Base-by-base conservation (phyloP, 257 asterid species). In the Nicotiana sylvestris region DNA sequence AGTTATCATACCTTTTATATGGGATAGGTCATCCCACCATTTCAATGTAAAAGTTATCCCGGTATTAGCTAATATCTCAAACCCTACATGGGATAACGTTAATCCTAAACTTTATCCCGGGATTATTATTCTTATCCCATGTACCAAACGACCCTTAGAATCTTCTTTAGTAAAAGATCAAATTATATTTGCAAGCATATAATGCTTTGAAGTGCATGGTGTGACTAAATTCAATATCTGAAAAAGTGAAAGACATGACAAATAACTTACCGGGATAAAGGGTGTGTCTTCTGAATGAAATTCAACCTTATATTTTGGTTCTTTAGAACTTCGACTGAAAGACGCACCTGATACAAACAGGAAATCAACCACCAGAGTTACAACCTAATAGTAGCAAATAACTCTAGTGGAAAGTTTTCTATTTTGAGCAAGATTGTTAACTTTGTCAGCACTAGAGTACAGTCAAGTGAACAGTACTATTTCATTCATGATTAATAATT, bases 281-380 rank as follows among this genome's bases (percentile, higher is more conserved):
- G 97, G 94, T 15, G 96, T 87, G 58, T 94, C 97, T 88, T 91
- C 96, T 60, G 91, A 74, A 89, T 94, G 98, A 83, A 93, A 96
- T 84, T 96, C 96, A 32, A 96, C 92, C 77, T 84, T 88, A 89
- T 93, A 96, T 84, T 94, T 96, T 2, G 98, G 99, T 81, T 96
- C 99, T 69, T 93, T 91, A 56, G 98, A 90, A 88, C 92, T 91
- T 86, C 93, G 94, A 84, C 93, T 91, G 83, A 91, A 89, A 70
- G 92, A 87, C 80, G 89, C 91, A 82, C 97, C 99, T 93, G 85
- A 78, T 83, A 67, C 76, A 83, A 83, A 67, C 25, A 67, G 29
- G 39, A 49, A 43, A 61, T 11, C 18, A 65, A 82, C 10, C 21
- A 67, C 77, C 15, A 79, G 66, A 66, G n/a, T 39, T 33, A 60